Evolutionary conservation across 345 rosid species (phyloP).

Genomic region (Boechera retrofracta): DNA sequence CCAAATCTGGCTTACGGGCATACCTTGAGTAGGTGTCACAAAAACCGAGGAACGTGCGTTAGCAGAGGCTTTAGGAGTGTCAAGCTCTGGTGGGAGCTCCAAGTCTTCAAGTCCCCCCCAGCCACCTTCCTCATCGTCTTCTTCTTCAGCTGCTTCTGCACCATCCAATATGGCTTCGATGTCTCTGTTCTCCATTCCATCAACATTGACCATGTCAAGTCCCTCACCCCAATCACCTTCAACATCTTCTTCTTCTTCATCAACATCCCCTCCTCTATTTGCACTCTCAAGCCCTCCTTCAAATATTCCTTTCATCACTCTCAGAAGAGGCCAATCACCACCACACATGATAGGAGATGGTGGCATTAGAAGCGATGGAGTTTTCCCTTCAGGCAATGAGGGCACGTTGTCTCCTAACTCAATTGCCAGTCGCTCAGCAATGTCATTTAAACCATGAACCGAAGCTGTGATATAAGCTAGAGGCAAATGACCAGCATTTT

Average conservation of each 20-base stretch:
- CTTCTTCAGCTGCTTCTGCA: conserved; percentile 55
- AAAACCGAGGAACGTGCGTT: conserved; percentile 55
- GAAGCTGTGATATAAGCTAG: conserved; percentile 84
- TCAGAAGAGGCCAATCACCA: conserved; percentile 92
- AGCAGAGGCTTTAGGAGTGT: conserved; percentile 60
- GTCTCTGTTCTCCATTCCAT: conserved; percentile 39
- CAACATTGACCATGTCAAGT: conserved; percentile 66
- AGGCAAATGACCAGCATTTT: conserved; percentile 84
- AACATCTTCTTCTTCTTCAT: conserved; percentile 63
- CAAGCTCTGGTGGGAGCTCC: conserved; percentile 92
- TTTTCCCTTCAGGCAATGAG: conserved; percentile 67
- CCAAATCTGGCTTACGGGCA: conserved; percentile 92
- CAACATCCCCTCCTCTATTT: conserved; percentile 60
- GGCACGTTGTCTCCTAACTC: conserved; percentile 80
- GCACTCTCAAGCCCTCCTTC: conserved; percentile 76
- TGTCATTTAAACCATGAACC: conserved; percentile 73
- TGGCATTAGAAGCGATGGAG: conserved; percentile 73
- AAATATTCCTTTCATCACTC: conserved; percentile 89
- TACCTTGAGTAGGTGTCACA: conserved; percentile 86
- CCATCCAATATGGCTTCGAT: conserved; percentile 60
- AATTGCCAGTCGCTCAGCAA: conserved; percentile 68
- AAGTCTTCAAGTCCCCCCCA: conserved; percentile 86
- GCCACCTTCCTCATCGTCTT: conserved; percentile 76
- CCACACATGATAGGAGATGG: conserved; percentile 71
- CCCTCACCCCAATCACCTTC: conserved; percentile 90